Conservation (phyloP, 2,329 filamentous ascomycete genomes). For the Dichotomopilus funicola region DNA sequence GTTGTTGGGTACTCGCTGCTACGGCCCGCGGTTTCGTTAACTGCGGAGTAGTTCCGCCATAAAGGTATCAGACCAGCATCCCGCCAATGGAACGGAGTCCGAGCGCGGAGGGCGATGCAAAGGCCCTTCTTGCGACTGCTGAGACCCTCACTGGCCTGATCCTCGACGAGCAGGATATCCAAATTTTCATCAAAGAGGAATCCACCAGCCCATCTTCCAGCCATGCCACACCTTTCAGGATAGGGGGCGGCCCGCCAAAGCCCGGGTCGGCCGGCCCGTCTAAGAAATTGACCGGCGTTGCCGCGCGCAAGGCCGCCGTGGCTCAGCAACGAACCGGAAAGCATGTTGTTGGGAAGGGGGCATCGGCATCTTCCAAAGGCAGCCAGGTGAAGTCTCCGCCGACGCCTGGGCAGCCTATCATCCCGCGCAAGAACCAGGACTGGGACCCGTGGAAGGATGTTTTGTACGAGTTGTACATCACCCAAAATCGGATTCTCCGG, state of each 20-base stretch:
- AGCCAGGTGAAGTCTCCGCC: slow-evolving; percentile 5
- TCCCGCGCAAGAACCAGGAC: slow-evolving; percentile 20
- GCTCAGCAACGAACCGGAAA: not conserved
- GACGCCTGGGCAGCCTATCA: slow-evolving; percentile 6
- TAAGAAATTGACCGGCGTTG: not conserved
- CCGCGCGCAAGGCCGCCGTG: not conserved
- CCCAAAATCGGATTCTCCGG: slow-evolving; percentile 22
- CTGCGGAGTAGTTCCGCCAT: not conserved
- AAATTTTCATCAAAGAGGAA: slow-evolving; percentile 14
- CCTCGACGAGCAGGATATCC: slow-evolving; percentile 10
- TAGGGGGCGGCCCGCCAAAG: slow-evolving; percentile 1
- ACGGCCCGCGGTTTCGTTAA: too few species aligned
- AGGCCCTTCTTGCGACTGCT: slow-evolving; percentile 14
- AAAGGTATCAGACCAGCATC: not conserved
- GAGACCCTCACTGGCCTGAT: slow-evolving; percentile 15
- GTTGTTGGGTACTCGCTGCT: too few species aligned
- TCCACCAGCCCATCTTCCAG: slow-evolving; percentile 10
- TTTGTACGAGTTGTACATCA: slow-evolving; percentile 24
- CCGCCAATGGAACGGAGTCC: slow-evolving; percentile 5
- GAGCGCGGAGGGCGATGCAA: slow-evolving; percentile 7
- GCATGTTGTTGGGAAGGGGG: slow-evolving; percentile 1
- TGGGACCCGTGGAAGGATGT: slow-evolving; percentile 24
- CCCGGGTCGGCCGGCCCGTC: slow-evolving; percentile 4
- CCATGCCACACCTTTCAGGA: not conserved
- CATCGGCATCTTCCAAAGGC: not conserved